Evolutionary conservation across 2,329 filamentous ascomycete species (phyloP), one percentile per base, ranked within the genome.

Genomic region (Davidsoniella australis): DNA sequence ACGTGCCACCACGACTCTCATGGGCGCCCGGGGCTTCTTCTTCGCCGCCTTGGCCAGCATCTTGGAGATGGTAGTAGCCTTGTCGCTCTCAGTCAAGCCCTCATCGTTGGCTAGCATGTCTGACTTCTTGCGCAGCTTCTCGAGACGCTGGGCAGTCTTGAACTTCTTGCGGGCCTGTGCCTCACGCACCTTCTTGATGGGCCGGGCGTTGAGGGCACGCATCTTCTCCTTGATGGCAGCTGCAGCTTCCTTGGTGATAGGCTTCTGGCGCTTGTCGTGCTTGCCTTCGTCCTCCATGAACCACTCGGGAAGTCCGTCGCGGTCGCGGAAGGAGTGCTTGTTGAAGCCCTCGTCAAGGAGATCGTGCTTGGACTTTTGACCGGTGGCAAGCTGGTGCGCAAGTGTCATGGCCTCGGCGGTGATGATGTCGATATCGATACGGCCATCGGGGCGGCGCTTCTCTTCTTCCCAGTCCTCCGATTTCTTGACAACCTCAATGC

Each of bases 371-470:
- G 80, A 83, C 63, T 82, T 88, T 61, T 89, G 75, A 41, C 89
- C 89, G 0, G 82, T 86, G 3, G 88, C 91, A 52, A 98, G 80
- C 60, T 86, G 77, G 56, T 96, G 91, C 0, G 91, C 93, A 14
- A 98, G 73, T 0, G 89, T 93, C 91, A 98, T 98, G 55, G 93
- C 91, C 69, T 98, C 91, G 4, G 87, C 91, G n/a, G 91, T 98
- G 60, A 96, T 94, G 59, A 98, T 96, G 62, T 96, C 87, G 65
- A 98, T 94, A 61, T 95, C 88, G 39, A 72, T 66, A 58, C 72
- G 75, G 51, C 80, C 80, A 57, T 83, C 75, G 49, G 76, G 70
- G 54, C 68, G 72, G 47, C 73, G 72, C 53, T 75, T 76, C 47
- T 79, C 73, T 53, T 78, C 70, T 56, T 85, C 80, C 82, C 82